Evolutionary conservation across 164 flowering plant species (phyloP).

Genomic region (Dillenia turbinata): DNA sequence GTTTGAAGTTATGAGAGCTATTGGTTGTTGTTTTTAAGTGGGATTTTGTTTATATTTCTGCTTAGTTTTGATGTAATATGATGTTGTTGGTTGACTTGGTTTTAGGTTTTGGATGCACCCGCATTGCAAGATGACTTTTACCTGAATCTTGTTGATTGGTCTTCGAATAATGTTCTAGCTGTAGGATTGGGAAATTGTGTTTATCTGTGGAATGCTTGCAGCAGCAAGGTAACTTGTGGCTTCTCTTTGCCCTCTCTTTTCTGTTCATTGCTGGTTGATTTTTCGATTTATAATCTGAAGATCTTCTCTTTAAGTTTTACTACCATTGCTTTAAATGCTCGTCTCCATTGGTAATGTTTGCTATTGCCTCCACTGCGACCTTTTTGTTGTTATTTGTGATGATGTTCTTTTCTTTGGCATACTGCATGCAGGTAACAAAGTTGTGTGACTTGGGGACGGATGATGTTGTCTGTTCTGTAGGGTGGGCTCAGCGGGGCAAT

Average conservation of each 20-base stretch:
- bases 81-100: not conserved
- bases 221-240: constrained; percentile 69
- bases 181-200: constrained; percentile 94
- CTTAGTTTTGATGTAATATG: constrained; percentile 1
- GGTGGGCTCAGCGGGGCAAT: constrained; percentile 90
- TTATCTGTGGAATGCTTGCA: constrained; percentile 96
- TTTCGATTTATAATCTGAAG: too few relatives aligned
- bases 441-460: constrained; percentile 87
- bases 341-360: not conserved
- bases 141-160: constrained; percentile 96
- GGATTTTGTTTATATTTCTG: constrained; percentile 6
- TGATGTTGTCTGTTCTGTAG: constrained; percentile 89
- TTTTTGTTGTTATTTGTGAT: constrained; percentile 1
- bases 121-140: constrained; percentile 97
- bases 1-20: not conserved
- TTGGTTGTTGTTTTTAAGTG: not conserved
- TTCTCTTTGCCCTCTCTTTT: not conserved
- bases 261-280: not conserved
- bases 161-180: constrained; percentile 86
- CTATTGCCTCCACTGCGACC: not conserved
- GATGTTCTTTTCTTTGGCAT: constrained; percentile 2
- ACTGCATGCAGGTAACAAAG: constrained; percentile 67
- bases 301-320: too few relatives aligned
- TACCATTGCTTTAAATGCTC: too few relatives aligned
- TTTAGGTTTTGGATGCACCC: constrained; percentile 93